phyloP scores from a whole-genome alignment of 805 yeast genomes.

The Candida easanensis region DNA sequence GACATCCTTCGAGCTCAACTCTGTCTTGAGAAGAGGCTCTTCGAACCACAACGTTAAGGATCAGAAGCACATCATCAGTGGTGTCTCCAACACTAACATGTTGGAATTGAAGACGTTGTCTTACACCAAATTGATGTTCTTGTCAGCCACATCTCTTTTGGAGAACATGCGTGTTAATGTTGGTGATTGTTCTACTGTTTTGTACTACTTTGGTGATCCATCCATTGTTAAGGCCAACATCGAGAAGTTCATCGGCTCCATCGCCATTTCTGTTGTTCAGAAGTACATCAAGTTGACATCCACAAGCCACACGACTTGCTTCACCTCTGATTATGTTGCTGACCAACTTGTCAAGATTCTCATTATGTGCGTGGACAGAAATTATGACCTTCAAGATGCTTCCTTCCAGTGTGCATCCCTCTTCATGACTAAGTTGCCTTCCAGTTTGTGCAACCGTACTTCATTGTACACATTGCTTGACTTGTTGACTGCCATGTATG shows the following conservation, averaged over 20 bases:
- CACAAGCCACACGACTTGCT: slow-evolving; percentile 51
- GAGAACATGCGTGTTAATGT: slow-evolving; percentile 76
- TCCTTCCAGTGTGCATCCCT: slow-evolving; percentile 77
- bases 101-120: slow-evolving; percentile 55
- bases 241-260: slow-evolving; percentile 61
- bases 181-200: slow-evolving; percentile 77
- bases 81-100: slow-evolving; percentile 38
- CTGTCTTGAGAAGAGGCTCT: slow-evolving; percentile 85
- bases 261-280: slow-evolving; percentile 57
- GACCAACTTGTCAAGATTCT: slow-evolving; percentile 67
- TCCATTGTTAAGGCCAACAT: slow-evolving; percentile 68
- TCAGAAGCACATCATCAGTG: slow-evolving; percentile 58
- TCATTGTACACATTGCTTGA: slow-evolving; percentile 81
- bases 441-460: slow-evolving; percentile 69
- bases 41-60: slow-evolving; percentile 76
- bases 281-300: slow-evolving; percentile 49
- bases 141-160: slow-evolving; percentile 75
- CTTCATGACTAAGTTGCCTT: slow-evolving; percentile 65
- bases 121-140: slow-evolving; percentile 78
- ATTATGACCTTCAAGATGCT: slow-evolving; percentile 67
- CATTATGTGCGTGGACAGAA: slow-evolving; percentile 73
- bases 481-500: slow-evolving; percentile 70
- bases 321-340: slow-evolving; percentile 58
- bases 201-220: slow-evolving; percentile 84
- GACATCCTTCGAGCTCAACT: slow-evolving; percentile 87